Conservation (phyloP, 495 filamentous ascomycete species). For the Bombardia bombarda region DNA sequence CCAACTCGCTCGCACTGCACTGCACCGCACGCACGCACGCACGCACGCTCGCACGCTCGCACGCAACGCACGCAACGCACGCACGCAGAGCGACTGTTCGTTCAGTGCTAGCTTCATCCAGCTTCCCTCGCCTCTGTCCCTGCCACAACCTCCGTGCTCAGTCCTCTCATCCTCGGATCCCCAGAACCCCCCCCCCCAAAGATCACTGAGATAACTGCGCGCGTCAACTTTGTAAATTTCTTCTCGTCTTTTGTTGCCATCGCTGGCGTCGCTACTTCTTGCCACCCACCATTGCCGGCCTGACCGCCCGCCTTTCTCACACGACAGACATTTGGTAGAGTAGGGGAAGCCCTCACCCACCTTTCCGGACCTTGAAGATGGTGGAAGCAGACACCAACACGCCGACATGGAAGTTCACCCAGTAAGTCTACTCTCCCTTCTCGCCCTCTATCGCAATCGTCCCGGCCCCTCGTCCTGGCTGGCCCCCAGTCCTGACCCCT, state of each 20-base stretch:
- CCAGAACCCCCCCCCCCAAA: not conserved
- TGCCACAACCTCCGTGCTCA: not conserved
- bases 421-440: slow-evolving; percentile 54
- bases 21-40: no score
- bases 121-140: not conserved
- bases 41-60: no score
- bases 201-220: not conserved
- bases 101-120: not conserved
- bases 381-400: slow-evolving; percentile 88
- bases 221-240: slow-evolving; percentile 6
- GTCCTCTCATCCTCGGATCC: not conserved
- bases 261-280: slow-evolving; percentile 1
- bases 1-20: no score
- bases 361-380: slow-evolving; percentile 55
- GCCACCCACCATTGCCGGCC: slow-evolving; percentile 1
- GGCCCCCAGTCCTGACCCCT: no score
- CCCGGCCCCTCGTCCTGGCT: no score
- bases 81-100: no score
- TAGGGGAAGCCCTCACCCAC: slow-evolving; percentile 14
- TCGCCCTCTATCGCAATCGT: no score
- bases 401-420: slow-evolving; percentile 99
- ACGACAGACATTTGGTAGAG: slow-evolving; percentile 17
- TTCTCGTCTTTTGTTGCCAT: slow-evolving; percentile 5
- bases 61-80: no score
- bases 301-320: slow-evolving; percentile 11